Conservation (phyloP, 2,329 filamentous ascomycete genomes). For the Fusarium veterinarium region DNA sequence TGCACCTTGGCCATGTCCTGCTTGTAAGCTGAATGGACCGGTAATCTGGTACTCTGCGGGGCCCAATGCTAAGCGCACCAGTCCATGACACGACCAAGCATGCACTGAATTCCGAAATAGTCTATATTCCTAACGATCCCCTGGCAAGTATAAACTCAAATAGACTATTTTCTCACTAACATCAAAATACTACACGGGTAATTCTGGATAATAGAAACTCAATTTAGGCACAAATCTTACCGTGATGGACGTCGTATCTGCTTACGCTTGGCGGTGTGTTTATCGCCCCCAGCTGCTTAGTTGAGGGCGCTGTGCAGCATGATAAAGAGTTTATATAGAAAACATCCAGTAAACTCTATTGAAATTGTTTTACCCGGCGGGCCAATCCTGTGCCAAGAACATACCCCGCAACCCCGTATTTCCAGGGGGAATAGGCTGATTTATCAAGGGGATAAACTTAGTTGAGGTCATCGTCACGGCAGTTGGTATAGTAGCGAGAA, state of each 20-base stretch:
- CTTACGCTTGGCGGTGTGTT: neutral
- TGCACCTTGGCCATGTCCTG: neutral
- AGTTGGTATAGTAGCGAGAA: neutral
- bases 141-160: neutral
- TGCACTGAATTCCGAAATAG: neutral
- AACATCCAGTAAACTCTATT: neutral
- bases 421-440: neutral
- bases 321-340: neutral
- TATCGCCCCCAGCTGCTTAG: neutral
- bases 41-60: neutral
- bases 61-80: neutral
- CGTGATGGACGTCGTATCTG: neutral
- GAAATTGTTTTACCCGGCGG: neutral
- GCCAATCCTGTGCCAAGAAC: neutral
- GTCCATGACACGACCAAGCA: neutral
- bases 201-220: neutral
- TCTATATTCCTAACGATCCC: neutral
- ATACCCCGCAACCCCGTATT: neutral
- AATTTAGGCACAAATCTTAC: neutral
- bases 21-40: neutral
- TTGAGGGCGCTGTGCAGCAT: neutral
- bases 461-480: neutral
- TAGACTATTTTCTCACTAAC: conserved; percentile 1
- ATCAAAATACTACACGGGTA: neutral
- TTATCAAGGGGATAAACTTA: neutral